These are phyloP conservation scores for Talaromyces sp. DNA, from an alignment of 2,329 filamentous ascomycete species.

Conservation along the genomic window DNA sequence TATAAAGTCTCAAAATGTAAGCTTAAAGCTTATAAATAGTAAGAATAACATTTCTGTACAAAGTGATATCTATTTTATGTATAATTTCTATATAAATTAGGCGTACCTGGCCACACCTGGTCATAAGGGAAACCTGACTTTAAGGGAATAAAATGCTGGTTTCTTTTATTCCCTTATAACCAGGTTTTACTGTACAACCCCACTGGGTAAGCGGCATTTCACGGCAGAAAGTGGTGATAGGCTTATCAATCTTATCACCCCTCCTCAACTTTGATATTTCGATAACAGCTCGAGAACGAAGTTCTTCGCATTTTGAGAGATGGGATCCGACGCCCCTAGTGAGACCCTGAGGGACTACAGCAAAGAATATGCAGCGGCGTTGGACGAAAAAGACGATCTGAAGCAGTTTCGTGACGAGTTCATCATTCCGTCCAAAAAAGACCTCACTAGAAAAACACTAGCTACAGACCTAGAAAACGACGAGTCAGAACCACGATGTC, in stretches of 20 bases:
- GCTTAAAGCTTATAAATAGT: no score
- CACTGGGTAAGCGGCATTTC: background rate
- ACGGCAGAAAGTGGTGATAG: background rate
- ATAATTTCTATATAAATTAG: no score
- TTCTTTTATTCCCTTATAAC: no score
- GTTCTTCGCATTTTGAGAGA: slow-evolving; percentile 4
- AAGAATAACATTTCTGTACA: no score
- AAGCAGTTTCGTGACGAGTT: slow-evolving; percentile 62
- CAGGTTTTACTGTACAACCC: background rate
- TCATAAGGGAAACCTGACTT: no score
- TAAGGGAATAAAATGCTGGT: no score
- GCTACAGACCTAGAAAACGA: slow-evolving; percentile 27
- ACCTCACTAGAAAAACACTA: slow-evolving; percentile 60
- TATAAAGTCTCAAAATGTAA: no score
- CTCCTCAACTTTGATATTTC: background rate
- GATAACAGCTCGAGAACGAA: background rate
- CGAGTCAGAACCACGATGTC: slow-evolving; percentile 43
- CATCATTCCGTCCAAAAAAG: slow-evolving; percentile 67
- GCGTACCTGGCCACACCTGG: no score
- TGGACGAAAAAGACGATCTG: slow-evolving; percentile 58
- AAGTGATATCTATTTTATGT: no score
- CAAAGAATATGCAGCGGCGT: slow-evolving; percentile 35
- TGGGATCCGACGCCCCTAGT: slow-evolving; percentile 23
- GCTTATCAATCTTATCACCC: background rate
- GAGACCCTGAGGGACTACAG: slow-evolving; percentile 28